A percentile compares a stretch with the other conserved stretches of the same genome.
These are phyloP conservation scores for Sarocladium strictum DNA, from an alignment of 2,329 filamentous ascomycete species.

Conservation along the genomic window DNA sequence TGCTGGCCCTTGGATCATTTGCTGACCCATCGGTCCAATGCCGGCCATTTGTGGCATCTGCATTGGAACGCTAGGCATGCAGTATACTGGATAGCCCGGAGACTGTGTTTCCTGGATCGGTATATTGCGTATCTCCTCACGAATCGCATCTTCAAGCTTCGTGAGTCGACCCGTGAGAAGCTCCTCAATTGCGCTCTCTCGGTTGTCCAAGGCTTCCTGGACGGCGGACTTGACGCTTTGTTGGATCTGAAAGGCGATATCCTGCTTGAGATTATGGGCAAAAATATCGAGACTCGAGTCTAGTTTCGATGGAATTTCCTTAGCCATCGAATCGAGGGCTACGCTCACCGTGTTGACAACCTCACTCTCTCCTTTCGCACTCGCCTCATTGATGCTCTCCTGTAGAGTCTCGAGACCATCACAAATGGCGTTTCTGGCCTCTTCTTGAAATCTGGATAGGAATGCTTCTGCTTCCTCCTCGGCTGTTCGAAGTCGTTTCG, in stretches of 20 bases:
- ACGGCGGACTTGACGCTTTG: background rate
- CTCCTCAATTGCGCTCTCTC: background rate
- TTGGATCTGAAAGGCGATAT: background rate
- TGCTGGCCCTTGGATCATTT: background rate
- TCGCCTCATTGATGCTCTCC: background rate
- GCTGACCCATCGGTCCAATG: background rate
- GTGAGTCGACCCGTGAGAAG: background rate
- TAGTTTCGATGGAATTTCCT: background rate
- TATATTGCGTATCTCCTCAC: background rate
- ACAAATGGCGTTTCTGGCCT: background rate
- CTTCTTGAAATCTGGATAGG: background rate
- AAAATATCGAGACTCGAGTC: background rate
- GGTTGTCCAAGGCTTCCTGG: background rate
- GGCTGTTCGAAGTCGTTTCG: background rate
- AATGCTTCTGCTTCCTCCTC: background rate
- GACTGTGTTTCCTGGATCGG: background rate
- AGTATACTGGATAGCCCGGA: background rate
- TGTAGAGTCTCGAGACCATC: background rate
- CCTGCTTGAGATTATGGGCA: background rate
- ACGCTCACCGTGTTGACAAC: background rate
- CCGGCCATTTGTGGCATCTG: background rate
- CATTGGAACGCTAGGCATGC: background rate
- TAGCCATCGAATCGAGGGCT: background rate
- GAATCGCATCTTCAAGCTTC: background rate
- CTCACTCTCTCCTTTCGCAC: background rate